These are phyloP conservation scores for Kitagawia praeruptora DNA, from an alignment of 129 eudicot genomes.

Conservation along the genomic window DNA sequence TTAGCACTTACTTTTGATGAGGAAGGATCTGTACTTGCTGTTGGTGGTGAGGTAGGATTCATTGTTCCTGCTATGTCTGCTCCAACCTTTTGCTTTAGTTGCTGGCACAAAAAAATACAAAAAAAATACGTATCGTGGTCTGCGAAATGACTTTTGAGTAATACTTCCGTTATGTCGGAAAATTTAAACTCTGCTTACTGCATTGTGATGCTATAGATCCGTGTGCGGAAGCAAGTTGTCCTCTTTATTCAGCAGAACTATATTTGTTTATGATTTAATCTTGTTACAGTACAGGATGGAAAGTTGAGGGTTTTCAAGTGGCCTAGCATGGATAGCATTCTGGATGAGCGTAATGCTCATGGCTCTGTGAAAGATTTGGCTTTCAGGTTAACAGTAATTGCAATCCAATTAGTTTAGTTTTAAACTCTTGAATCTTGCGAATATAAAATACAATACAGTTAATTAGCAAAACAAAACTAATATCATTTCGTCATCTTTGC, in stretches of 20 bases:
- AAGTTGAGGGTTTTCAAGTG: slow-evolving; percentile 89
- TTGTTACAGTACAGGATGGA: slow-evolving; percentile 95
- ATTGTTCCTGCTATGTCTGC: slow-evolving; percentile 15
- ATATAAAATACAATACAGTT: background rate
- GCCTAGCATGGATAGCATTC: slow-evolving; percentile 71
- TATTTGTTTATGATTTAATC: slow-evolving; percentile 23
- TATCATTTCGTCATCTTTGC: slow-evolving; percentile 19
- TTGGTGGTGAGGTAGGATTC: slow-evolving; percentile 81
- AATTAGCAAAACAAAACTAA: no score
- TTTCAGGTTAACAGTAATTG: slow-evolving; percentile 51
- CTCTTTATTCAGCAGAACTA: background rate
- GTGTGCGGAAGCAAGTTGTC: background rate
- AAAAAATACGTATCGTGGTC: background rate
- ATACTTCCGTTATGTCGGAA: background rate
- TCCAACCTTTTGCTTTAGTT: background rate
- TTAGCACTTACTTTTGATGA: slow-evolving; percentile 63
- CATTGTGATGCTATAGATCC: background rate
- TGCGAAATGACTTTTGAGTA: background rate
- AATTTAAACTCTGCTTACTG: background rate
- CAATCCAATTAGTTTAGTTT: background rate
- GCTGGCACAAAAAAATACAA: background rate
- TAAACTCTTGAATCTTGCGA: background rate
- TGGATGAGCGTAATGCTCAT: slow-evolving; percentile 61
- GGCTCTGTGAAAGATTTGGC: slow-evolving; percentile 72
- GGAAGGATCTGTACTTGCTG: slow-evolving; percentile 93